These are phyloP conservation scores for Epichloe bromicola DNA, from an alignment of 2,329 filamentous ascomycete genomes.

Conservation along the genomic window DNA sequence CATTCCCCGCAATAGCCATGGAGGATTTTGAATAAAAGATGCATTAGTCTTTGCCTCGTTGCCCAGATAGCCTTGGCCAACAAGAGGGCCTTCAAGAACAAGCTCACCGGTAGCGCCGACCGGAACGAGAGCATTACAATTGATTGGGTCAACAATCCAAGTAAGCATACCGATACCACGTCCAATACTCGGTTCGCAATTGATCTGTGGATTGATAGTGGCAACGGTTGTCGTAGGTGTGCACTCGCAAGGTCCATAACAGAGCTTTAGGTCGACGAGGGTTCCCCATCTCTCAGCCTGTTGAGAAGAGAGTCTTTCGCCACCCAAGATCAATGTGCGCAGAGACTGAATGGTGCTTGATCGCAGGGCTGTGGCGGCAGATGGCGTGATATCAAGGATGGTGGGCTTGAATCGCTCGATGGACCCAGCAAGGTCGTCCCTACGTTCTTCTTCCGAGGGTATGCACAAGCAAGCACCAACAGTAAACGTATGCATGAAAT, in stretches of 20 bases:
- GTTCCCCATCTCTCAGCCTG: background rate
- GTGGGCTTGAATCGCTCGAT: slow-evolving; percentile 4
- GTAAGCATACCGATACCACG: slow-evolving; percentile 3
- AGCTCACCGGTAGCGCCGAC: slow-evolving; percentile 21
- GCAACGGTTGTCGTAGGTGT: slow-evolving; percentile 3
- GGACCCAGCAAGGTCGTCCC: slow-evolving; percentile 4
- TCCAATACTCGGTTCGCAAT: slow-evolving; percentile 2
- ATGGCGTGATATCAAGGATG: slow-evolving; percentile 3
- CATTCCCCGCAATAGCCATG: slow-evolving; percentile 18
- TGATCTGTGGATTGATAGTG: background rate
- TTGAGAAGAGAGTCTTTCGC: background rate
- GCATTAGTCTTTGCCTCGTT: slow-evolving; percentile 29
- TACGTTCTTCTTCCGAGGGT: slow-evolving; percentile 7
- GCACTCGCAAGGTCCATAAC: slow-evolving; percentile 13
- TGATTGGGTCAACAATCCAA: slow-evolving; percentile 17
- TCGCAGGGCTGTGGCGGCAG: background rate
- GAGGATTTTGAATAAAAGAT: slow-evolving; percentile 29
- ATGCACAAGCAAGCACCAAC: slow-evolving; percentile 8
- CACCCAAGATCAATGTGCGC: slow-evolving; percentile 1
- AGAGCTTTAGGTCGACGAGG: background rate
- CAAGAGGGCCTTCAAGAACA: slow-evolving; percentile 27
- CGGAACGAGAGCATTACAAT: slow-evolving; percentile 13
- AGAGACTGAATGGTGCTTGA: background rate
- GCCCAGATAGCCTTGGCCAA: slow-evolving; percentile 37
- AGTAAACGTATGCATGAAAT: slow-evolving; percentile 2